Conservation (phyloP, 2,329 filamentous ascomycete species). For the Oidium heveae region DNA sequence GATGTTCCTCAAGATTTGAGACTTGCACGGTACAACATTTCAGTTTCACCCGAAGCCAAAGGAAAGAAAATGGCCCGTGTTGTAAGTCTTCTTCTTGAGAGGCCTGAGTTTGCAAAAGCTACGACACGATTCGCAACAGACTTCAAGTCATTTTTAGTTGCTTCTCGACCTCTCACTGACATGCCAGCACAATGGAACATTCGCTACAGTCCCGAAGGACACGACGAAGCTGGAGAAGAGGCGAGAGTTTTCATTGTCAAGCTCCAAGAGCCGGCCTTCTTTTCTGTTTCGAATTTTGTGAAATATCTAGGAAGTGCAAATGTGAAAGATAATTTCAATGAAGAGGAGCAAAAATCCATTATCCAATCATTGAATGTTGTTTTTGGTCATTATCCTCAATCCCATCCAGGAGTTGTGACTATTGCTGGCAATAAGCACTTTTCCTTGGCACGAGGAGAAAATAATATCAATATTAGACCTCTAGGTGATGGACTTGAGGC, state of each 20-base stretch:
- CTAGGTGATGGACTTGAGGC: constrained; percentile 1
- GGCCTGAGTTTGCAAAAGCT: constrained; percentile 2
- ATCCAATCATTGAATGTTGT: constrained; percentile 1
- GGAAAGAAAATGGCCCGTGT: constrained; percentile 4
- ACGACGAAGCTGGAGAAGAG: constrained; percentile 1
- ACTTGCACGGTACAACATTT: constrained; percentile 4
- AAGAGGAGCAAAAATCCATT: constrained; percentile 11
- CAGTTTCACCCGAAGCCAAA: constrained; percentile 1
- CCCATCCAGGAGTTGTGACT: neutral
- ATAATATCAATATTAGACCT: neutral
- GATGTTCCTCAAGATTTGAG: constrained; percentile 1
- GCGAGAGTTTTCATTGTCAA: neutral
- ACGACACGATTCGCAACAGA: constrained; percentile 8
- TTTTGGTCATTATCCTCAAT: constrained; percentile 2
- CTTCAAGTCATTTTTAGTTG: constrained; percentile 1
- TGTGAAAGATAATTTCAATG: neutral
- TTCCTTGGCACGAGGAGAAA: constrained; percentile 3
- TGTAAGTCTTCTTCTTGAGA: constrained; percentile 3
- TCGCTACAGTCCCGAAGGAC: neutral
- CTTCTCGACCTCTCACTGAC: neutral
- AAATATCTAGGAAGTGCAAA: neutral
- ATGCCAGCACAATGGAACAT: neutral
- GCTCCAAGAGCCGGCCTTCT: neutral
- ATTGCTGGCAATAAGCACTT: constrained; percentile 1
- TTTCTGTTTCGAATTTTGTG: neutral